Conservation (phyloP, 352 stramenopile genomes). For the Pythium vanterpoolii region DNA sequence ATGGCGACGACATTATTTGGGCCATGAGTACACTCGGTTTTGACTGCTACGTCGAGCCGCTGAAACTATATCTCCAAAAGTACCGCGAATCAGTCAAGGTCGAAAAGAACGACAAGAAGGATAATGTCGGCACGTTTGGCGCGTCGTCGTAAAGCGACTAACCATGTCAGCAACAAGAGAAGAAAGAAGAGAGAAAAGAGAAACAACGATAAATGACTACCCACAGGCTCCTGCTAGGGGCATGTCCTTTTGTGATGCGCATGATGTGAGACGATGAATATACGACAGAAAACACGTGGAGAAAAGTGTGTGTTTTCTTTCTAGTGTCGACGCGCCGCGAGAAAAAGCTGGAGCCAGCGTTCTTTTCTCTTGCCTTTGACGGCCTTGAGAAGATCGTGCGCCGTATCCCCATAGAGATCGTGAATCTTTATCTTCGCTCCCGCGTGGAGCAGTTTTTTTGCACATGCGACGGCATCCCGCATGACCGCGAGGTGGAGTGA, state of each 20-base stretch:
- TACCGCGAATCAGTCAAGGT: slow-evolving; percentile 95
- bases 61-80: slow-evolving; percentile 99
- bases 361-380: slow-evolving; percentile 42
- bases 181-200: background rate
- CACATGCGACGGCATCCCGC: slow-evolving; percentile 39
- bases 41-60: slow-evolving; percentile 98
- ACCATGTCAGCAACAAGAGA: background rate
- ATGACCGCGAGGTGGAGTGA: slow-evolving; percentile 64
- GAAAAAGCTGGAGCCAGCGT: slow-evolving; percentile 41
- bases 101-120: slow-evolving; percentile 91
- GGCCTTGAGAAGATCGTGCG: slow-evolving; percentile 33
- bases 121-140: slow-evolving; percentile 85
- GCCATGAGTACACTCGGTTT: slow-evolving; percentile 99
- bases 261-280: slow-evolving; percentile 8
- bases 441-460: slow-evolving; percentile 42
- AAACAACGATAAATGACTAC: too few species aligned
- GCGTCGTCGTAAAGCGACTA: slow-evolving; percentile 57
- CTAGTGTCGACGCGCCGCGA: slow-evolving; percentile 28
- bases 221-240: background rate
- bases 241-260: slow-evolving; percentile 9
- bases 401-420: slow-evolving; percentile 57
- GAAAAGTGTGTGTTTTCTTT: too few species aligned
- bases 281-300: slow-evolving; percentile 8
- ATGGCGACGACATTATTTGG: slow-evolving; percentile 99
- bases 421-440: slow-evolving; percentile 35